phyloP scores from a whole-genome alignment of 305 asterid genomes.

The Fraxinus sp. region DNA sequence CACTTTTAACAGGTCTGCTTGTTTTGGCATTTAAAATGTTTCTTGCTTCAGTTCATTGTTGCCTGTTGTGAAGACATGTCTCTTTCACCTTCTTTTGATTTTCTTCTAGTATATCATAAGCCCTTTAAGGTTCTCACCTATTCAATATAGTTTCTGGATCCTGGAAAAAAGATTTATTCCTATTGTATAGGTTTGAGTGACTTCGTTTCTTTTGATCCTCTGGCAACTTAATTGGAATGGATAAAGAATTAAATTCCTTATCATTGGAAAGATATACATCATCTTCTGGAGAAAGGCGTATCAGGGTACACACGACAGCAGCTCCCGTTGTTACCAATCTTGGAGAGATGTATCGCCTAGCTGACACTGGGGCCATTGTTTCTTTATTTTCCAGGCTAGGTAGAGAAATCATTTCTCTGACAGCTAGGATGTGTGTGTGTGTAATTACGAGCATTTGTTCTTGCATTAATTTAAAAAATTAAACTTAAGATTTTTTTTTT shows the following conservation, averaged over 20 bases:
- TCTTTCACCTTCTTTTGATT: neutral
- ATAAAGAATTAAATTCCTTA: conserved; percentile 37
- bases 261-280: conserved; percentile 73
- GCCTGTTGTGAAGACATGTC: neutral
- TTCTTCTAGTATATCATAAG: neutral
- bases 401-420: conserved; percentile 28
- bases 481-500: neutral
- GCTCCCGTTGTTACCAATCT: conserved; percentile 93
- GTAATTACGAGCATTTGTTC: neutral
- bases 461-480: neutral
- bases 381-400: conserved; percentile 90
- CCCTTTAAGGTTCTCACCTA: neutral
- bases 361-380: conserved; percentile 84
- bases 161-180: neutral
- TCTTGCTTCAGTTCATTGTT: neutral
- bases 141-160: neutral
- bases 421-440: neutral
- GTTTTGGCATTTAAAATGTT: conserved; percentile 10
- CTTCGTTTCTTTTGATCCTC: neutral
- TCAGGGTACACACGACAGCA: conserved; percentile 95
- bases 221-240: conserved; percentile 16
- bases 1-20: neutral
- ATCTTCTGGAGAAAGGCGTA: conserved; percentile 96
- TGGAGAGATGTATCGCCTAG: conserved; percentile 90
- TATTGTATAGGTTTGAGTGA: neutral